These are phyloP conservation scores for Tolypocladium paradoxum DNA, from an alignment of 2,329 filamentous ascomycete genomes.

Conservation along the genomic window DNA sequence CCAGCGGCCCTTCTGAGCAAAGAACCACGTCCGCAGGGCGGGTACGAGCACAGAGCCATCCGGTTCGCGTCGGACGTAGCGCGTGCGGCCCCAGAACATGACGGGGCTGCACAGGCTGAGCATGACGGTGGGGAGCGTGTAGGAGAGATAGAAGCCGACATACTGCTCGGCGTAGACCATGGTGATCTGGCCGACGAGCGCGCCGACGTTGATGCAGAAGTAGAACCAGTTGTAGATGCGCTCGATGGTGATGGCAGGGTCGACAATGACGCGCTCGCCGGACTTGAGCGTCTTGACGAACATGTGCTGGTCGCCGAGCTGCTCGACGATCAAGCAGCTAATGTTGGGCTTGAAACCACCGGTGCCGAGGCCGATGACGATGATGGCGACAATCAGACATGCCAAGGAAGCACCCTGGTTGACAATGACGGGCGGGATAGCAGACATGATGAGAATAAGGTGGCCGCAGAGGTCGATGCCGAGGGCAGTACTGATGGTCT, in stretches of 20 bases:
- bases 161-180: slow-evolving; percentile 71
- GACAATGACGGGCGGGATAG: slow-evolving; percentile 52
- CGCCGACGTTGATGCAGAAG: slow-evolving; percentile 50
- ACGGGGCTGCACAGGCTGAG: slow-evolving; percentile 48
- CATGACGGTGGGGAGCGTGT: slow-evolving; percentile 53
- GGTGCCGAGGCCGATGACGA: slow-evolving; percentile 49
- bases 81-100: slow-evolving; percentile 50
- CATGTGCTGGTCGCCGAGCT: slow-evolving; percentile 49
- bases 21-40: slow-evolving; percentile 48
- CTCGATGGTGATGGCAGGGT: slow-evolving; percentile 56
- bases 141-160: slow-evolving; percentile 65
- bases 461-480: slow-evolving; percentile 55
- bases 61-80: slow-evolving; percentile 48
- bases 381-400: slow-evolving; percentile 55
- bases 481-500: slow-evolving; percentile 60
- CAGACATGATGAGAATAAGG: slow-evolving; percentile 52
- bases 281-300: slow-evolving; percentile 40
- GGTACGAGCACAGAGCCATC: slow-evolving; percentile 63
- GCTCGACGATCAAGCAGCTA: slow-evolving; percentile 59
- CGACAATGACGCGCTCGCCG: slow-evolving; percentile 60
- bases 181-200: slow-evolving; percentile 42
- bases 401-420: slow-evolving; percentile 46
- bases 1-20: slow-evolving; percentile 53
- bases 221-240: slow-evolving; percentile 58
- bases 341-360: slow-evolving; percentile 79